Base-by-base conservation (phyloP, 2,329 filamentous ascomycete genomes). In the Hypoxylon sp. region DNA sequence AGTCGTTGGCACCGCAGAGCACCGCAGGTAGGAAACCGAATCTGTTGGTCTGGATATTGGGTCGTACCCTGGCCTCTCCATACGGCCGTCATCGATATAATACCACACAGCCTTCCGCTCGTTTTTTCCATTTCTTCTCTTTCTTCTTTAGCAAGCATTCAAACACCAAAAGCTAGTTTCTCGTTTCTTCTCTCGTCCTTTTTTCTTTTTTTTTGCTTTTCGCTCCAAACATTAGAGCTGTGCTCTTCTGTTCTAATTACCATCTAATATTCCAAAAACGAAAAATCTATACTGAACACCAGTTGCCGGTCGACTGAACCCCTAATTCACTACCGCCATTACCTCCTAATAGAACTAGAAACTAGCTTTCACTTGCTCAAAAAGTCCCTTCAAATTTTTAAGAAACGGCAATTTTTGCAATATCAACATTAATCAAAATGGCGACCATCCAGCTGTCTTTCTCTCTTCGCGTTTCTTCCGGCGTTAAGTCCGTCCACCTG, bases 401-500 rank as follows among this genome's bases (percentile, higher is more conserved):
- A 78, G 70, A 76, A 78, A 78, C 78, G 77, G 74, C 75, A 79
- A 77, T 75, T 72, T 69, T 80, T 78, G 75, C 75, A 74, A 74
- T 77, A 77, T 70, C 78, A 79, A 74, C 76, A 79, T 76, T 74
- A 75, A 79, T 78, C 81, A 90, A 80, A 85, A 97, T 97, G 93
- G 91, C 94, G 82, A 86, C 93, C 80, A 90, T 96, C 83, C 95
- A 98, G 85, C 91, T 97, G 75, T 95, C 94, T 80, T 98, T 98
- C 85, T 91, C 92, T 82, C 93, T 98, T 82, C 93, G 94, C 85
- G 97, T 97, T 81, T 97, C 94, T 79, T 90, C 93, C 80, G 93
- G 94, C 84, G 93, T 97, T 88, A 97, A 98, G 90, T 95, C 94
- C 78, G 95, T 97, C 80, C 95, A 98, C 81, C 88, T 99, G 75